These are phyloP conservation scores for Clonostachys chloroleuca DNA, from an alignment of 2,329 filamentous ascomycete species.

Conservation along the genomic window DNA sequence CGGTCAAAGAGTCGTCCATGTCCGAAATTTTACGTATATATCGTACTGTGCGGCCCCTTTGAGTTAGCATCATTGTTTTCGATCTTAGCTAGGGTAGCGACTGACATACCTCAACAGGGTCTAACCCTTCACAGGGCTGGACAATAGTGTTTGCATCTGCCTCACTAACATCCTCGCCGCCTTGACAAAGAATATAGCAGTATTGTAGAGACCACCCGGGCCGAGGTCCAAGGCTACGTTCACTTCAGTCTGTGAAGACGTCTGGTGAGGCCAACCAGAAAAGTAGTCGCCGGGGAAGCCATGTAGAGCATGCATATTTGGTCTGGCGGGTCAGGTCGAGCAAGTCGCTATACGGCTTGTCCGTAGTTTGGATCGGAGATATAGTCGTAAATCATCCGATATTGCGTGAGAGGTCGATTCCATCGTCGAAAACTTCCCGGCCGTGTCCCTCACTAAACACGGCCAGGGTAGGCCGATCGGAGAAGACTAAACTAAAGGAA, in stretches of 20 bases:
- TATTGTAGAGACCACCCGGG: constrained; percentile 7
- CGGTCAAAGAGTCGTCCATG: no score
- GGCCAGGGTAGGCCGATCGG: constrained; percentile 11
- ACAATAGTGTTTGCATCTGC: no score
- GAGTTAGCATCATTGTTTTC: no score
- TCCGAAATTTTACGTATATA: no score
- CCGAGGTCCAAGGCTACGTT: constrained; percentile 2
- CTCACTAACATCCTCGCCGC: no score
- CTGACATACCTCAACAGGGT: no score
- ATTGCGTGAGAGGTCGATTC: constrained; percentile 18
- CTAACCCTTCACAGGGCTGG: no score
- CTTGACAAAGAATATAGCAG: constrained; percentile 3
- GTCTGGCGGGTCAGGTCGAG: constrained; percentile 7
- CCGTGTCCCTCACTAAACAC: constrained; percentile 25
- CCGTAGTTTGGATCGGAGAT: constrained; percentile 10
- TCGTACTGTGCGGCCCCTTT: no score
- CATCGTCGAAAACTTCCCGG: constrained; percentile 18
- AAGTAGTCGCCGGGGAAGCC: constrained; percentile 3
- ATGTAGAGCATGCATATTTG: constrained; percentile 9
- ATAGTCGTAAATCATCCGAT: constrained; percentile 30
- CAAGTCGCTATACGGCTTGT: neutral
- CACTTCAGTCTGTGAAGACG: constrained; percentile 2
- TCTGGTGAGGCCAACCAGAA: neutral
- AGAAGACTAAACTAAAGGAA: constrained; percentile 15
- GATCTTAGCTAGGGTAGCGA: no score